A percentile compares a stretch with the other conserved stretches of the same genome.
Evolutionary conservation across 2,329 filamentous ascomycete species (phyloP).

Genomic region (Emergomyces pasteurianus): DNA sequence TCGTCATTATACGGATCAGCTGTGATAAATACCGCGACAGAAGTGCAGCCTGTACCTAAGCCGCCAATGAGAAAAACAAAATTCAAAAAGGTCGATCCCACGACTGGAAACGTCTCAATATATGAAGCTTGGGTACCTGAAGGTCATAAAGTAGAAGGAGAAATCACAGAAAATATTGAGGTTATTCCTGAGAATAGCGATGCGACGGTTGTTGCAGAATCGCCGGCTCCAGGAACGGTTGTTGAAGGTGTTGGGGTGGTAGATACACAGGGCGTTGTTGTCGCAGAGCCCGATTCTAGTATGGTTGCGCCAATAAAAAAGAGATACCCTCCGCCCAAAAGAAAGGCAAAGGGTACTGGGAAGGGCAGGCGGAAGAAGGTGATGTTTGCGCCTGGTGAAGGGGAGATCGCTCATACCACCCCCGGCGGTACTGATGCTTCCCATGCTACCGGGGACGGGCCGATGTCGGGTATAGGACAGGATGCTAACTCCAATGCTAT

Average conservation of each 20-base stretch:
- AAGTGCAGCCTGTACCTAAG: conserved; percentile 19
- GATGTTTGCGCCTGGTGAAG: conserved; percentile 40
- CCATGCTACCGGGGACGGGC: conserved; percentile 19
- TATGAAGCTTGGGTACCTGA: conserved; percentile 74
- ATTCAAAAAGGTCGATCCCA: conserved; percentile 64
- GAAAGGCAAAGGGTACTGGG: conserved; percentile 69
- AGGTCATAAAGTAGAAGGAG: conserved; percentile 68
- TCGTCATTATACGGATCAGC: conserved; percentile 39
- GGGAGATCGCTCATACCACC: conserved; percentile 25
- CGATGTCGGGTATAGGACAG: conserved; percentile 19
- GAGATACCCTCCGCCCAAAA: conserved; percentile 60
- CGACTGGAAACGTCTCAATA: conserved; percentile 65
- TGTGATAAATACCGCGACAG: conserved; percentile 19
- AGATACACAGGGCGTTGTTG: conserved; percentile 49
- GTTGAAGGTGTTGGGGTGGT: conserved; percentile 49
- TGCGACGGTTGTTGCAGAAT: conserved; percentile 23
- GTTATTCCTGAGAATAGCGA: conserved; percentile 32
- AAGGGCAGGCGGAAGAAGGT: conserved; percentile 67
- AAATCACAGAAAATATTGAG: conserved; percentile 53
- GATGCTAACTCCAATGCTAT: conserved; percentile 5
- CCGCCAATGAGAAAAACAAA: conserved; percentile 64
- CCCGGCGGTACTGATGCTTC: conserved; percentile 27
- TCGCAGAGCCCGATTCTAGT: conserved; percentile 37
- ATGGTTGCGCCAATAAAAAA: conserved; percentile 37
- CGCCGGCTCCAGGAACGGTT: conserved; percentile 45